Conservation (phyloP, 75 land plant species). For the Selaginella moellendorffii region DNA sequence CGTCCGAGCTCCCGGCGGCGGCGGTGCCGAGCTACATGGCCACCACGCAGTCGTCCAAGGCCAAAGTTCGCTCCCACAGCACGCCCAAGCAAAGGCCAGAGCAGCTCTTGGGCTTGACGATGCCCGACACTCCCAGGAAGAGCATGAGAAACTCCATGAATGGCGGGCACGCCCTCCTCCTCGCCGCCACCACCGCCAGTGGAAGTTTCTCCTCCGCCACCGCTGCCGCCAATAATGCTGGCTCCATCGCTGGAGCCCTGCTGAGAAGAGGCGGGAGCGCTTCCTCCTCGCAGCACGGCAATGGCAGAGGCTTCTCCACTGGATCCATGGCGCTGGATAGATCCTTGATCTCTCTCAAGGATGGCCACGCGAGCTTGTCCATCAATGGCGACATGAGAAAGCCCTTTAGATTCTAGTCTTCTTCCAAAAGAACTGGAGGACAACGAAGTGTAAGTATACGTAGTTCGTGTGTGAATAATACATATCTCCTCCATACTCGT, state of each 20-base stretch:
- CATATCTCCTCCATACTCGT: too few species aligned
- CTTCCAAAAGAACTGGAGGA: too few species aligned
- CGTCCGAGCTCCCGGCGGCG: conserved; percentile 23
- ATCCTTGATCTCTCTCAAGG: not conserved
- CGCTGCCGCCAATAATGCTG: too few species aligned
- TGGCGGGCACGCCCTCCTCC: not conserved
- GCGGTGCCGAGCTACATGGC: conserved; percentile 63
- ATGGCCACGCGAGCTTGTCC: not conserved
- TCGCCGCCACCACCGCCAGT: too few species aligned
- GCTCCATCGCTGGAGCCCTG: not conserved
- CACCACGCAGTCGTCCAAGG: conserved; percentile 55
- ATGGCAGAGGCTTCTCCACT: not conserved
- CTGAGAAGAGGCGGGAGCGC: not conserved
- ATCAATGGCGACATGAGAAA: not conserved
- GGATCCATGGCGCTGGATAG: not conserved
- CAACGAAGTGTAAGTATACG: too few species aligned
- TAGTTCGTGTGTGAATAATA: too few species aligned
- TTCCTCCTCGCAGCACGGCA: not conserved
- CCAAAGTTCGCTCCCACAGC: conserved; percentile 60
- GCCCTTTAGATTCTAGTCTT: not conserved
- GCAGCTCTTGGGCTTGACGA: not conserved
- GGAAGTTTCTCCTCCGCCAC: too few species aligned
- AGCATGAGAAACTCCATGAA: not conserved
- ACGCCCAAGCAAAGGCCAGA: conserved; percentile 69
- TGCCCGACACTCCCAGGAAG: not conserved